These are phyloP conservation scores for Podospora appendiculata DNA, from an alignment of 495 filamentous ascomycete species.

Conservation along the genomic window DNA sequence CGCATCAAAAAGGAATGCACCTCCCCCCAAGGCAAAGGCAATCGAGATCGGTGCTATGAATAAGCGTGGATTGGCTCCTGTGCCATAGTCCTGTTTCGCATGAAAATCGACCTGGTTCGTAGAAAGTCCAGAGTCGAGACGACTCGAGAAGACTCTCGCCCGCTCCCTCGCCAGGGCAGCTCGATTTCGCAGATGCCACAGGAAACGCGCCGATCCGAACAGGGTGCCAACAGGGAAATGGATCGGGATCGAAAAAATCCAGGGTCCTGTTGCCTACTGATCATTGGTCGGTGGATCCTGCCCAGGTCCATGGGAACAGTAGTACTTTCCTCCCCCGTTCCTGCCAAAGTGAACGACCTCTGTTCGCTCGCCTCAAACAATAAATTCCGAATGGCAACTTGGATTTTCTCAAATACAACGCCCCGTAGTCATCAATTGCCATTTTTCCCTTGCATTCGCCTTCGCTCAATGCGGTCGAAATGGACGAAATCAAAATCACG, in stretches of 20 bases:
- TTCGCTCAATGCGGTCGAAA: not conserved
- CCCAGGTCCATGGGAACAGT: not conserved
- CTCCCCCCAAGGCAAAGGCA: too few species aligned
- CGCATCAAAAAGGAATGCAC: too few species aligned
- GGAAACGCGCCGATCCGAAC: constrained; percentile 15
- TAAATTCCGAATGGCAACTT: too few species aligned
- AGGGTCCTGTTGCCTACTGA: constrained; percentile 11
- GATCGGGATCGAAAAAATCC: constrained; percentile 17
- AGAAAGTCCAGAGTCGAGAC: too few species aligned
- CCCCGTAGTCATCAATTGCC: not conserved
- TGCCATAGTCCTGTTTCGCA: too few species aligned
- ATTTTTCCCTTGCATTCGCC: not conserved
- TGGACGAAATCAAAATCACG: not conserved
- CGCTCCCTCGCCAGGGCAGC: too few species aligned
- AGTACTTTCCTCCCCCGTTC: not conserved
- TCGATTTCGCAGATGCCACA: constrained; percentile 19
- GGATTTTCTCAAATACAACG: too few species aligned
- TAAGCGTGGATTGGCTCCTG: too few species aligned
- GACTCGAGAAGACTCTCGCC: too few species aligned
- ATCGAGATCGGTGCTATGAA: too few species aligned
- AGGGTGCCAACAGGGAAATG: not conserved
- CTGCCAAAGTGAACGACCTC: not conserved
- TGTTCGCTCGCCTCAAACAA: too few species aligned
- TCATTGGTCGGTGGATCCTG: not conserved
- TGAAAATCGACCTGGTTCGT: too few species aligned